Evolutionary conservation across 2,329 filamentous ascomycete genomes (phyloP), one percentile per base, ranked within the genome.

Genomic region (Pezizomycotina sp.): DNA sequence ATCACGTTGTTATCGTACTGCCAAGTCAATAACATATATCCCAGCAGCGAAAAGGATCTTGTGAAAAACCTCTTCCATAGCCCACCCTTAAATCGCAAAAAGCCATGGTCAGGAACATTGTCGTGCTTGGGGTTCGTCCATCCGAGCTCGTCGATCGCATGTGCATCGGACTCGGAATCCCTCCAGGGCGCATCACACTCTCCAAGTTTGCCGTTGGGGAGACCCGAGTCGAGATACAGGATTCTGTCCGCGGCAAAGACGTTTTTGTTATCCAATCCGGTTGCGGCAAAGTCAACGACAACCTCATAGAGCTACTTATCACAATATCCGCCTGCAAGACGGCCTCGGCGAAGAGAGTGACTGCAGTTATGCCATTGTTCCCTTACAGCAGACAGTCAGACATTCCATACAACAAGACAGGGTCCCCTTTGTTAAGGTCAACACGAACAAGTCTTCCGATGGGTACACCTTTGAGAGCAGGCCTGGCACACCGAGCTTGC

Each of bases 291-390:
- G 81, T 93, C 61, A 98, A 98, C 57, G 89, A 98, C 61, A 75
- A 92, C 61, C 72, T 98, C 48, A 78, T 98, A 63, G 89, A 98
- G 56, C 74, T 95, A 31, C 79, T 92, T 58, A 93, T 95, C 62
- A 92, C 89, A 62, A 86, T 95, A 52, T 92, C 82, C n/a, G 89
- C 89, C 44, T 95, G 89, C 71, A 92, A 92, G 62, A 77, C 79
- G 8, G 83, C 83, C 50, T 93, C 84, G 25, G 89, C 89, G 19
- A 82, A 79, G 58, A 71, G 82, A 52, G 83, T 98, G 52, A 95
- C 86, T 26, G 89, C 82, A 35, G 83, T 98, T 29, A 72, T 93
- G 30, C 89, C 89, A 24, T 68, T 95, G 36, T 98, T 98, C 60
- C 89, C 89, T 1, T 98, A 98, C 64, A 92, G 83, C 42, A 71